phyloP scores from a whole-genome alignment of 805 yeast species.

The Schwanniomyces polymorphus region DNA sequence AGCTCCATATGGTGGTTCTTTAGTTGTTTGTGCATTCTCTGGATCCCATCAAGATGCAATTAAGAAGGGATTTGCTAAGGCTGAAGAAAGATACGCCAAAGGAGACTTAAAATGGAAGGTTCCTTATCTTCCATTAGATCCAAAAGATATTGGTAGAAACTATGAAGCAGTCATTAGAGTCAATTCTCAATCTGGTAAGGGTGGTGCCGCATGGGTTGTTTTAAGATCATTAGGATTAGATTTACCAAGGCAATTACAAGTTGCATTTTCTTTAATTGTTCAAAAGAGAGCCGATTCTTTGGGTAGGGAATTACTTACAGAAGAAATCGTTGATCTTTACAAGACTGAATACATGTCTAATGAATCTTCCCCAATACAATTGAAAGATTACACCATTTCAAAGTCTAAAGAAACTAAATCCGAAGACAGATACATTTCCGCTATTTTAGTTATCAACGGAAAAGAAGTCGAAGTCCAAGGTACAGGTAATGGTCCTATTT shows the following conservation, averaged over 20 bases:
- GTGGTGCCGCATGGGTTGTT: slow-evolving; percentile 84
- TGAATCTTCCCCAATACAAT: slow-evolving; percentile 23
- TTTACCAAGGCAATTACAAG: slow-evolving; percentile 70
- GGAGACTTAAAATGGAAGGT: slow-evolving; percentile 53
- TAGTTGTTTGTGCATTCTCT: slow-evolving; percentile 76
- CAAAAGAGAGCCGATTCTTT: slow-evolving; percentile 62
- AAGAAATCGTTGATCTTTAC: slow-evolving; percentile 62
- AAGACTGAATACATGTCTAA: slow-evolving; percentile 51
- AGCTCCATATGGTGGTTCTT: slow-evolving; percentile 80
- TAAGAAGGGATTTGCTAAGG: slow-evolving; percentile 61
- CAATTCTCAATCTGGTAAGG: slow-evolving; percentile 85
- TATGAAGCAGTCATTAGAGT: slow-evolving; percentile 83
- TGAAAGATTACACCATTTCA: slow-evolving; percentile 48
- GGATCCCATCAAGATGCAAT: slow-evolving; percentile 76
- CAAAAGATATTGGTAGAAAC: slow-evolving; percentile 76
- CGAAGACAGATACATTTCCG: slow-evolving; percentile 48
- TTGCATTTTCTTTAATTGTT: slow-evolving; percentile 63
- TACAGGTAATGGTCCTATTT: slow-evolving; percentile 77
- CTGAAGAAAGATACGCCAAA: slow-evolving; percentile 41
- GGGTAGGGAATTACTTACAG: slow-evolving; percentile 69
- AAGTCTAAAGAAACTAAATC: slow-evolving; percentile 28
- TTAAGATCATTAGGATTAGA: slow-evolving; percentile 71
- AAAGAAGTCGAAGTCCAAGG: slow-evolving; percentile 44
- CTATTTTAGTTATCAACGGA: slow-evolving; percentile 28
- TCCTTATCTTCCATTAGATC: slow-evolving; percentile 80